phyloP scores from a whole-genome alignment of 306 rosid genomes.

The Pyrus bretschneideri region DNA sequence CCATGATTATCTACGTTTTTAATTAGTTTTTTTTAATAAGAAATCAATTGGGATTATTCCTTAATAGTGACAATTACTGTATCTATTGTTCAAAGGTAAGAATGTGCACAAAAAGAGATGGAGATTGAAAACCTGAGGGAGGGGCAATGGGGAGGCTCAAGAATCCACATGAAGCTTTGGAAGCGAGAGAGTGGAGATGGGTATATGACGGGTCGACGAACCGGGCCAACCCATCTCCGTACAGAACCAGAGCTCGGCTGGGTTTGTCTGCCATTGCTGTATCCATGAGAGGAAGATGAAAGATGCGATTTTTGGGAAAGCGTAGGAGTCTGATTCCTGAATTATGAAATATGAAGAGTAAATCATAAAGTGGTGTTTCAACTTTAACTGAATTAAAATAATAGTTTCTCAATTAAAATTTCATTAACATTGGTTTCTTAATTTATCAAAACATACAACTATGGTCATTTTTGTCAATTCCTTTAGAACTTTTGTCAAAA shows the following conservation, averaged over 20 bases:
- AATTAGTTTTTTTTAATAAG: not conserved
- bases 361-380: too few species aligned
- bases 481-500: too few species aligned
- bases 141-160: conserved; percentile 58
- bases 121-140: conserved; percentile 41
- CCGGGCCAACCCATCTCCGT: conserved; percentile 69
- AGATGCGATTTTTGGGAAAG: not conserved
- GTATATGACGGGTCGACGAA: conserved; percentile 41
- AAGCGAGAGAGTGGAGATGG: conserved; percentile 64
- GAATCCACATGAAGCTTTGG: conserved; percentile 62
- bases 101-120: not conserved
- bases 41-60: not conserved
- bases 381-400: too few species aligned
- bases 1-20: not conserved
- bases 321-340: not conserved
- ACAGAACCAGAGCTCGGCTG: conserved; percentile 67
- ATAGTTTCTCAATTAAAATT: too few species aligned
- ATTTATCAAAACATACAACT: too few species aligned
- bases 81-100: not conserved
- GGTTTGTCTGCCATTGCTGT: conserved; percentile 78
- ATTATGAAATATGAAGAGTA: too few species aligned
- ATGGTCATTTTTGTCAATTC: too few species aligned
- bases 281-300: not conserved
- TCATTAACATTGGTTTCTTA: too few species aligned
- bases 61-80: not conserved